Evolutionary conservation across 331 rosid genomes (phyloP), one percentile per base, ranked within the genome.

Genomic region (Arachis monticola): DNA sequence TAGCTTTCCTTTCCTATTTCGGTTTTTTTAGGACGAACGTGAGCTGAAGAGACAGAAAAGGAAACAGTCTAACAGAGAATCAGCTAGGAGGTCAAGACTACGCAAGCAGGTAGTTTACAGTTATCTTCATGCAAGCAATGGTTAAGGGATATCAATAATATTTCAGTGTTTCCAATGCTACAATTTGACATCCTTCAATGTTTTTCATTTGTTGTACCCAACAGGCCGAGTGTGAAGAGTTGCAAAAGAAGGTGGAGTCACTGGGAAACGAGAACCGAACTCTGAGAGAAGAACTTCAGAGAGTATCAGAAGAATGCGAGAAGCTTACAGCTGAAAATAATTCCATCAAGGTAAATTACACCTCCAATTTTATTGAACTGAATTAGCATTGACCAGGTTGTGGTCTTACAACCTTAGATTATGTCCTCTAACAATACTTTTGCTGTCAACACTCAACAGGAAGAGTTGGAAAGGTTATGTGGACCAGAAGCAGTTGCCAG

Each of bases 61-160:
- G 82, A 92, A 92, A 86, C 96, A 88, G 82, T 92, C 97, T 17
- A 92, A 92, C 46, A 86, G 97, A 78, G 97, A 92, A 62, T 92
- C 97, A 6, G 97, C 97, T 60, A 79, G 96, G 83, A 86, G 97
- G 84, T 92, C 97, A 78, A 87, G 97, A 82, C 76, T 90, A 70
- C 94, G 97, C 68, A 90, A 90, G 81, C 96, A 90, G 96, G 97
- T 92, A 75, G 52, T 35, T 35, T 53, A 41, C 17, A 48, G 45
- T 35, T 52, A 59, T 27, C 60, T 5, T 68, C 52, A 31, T 58
- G 62, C 55, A 38, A 38, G 5, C 41, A 38, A 38, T 38, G 41
- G 41, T 38, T 38, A 3, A 45, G 6, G 48, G 48, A 7, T 45
- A 6, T 45, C 48, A 6, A 6, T 45, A 6, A 6, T 45, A 8